Conservation (phyloP, 345 rosid species). For the Euphorbia peplus region DNA sequence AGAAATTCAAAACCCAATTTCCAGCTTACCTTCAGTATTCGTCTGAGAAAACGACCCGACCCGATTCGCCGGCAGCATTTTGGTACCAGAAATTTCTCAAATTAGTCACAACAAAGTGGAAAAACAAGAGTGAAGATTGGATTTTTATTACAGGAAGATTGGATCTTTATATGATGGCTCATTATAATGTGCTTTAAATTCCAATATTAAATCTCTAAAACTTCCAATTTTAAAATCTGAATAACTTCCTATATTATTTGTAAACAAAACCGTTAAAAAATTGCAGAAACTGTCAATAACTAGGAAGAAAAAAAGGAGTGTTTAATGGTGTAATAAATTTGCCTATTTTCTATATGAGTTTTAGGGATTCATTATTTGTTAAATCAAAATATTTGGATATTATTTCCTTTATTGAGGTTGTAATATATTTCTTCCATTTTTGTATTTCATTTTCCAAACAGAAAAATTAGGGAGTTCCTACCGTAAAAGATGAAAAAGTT, state of each 20-base stretch:
- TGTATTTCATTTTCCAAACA: too few relatives aligned
- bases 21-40: constrained; percentile 25
- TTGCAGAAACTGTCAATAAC: background rate
- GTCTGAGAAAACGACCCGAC: constrained; percentile 42
- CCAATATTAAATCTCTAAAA: background rate
- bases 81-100: constrained; percentile 11
- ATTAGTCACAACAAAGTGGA: constrained; percentile 7
- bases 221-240: too few relatives aligned
- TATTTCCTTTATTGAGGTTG: too few relatives aligned
- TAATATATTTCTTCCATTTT: too few relatives aligned
- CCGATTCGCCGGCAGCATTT: constrained; percentile 45
- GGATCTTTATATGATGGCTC: background rate
- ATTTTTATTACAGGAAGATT: background rate
- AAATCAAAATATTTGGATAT: too few relatives aligned
- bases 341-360: too few relatives aligned
- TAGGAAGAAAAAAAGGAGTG: background rate
- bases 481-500: too few relatives aligned
- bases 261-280: background rate
- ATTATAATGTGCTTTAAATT: too few relatives aligned
- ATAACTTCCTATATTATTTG: too few relatives aligned
- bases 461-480: too few relatives aligned
- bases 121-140: background rate
- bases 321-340: too few relatives aligned
- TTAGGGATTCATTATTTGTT: too few relatives aligned
- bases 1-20: background rate